A percentile compares a stretch with the other conserved stretches of the same genome.
Conservation (phyloP, 1,139 yeast species). For the Petasospora fabianii region DNA sequence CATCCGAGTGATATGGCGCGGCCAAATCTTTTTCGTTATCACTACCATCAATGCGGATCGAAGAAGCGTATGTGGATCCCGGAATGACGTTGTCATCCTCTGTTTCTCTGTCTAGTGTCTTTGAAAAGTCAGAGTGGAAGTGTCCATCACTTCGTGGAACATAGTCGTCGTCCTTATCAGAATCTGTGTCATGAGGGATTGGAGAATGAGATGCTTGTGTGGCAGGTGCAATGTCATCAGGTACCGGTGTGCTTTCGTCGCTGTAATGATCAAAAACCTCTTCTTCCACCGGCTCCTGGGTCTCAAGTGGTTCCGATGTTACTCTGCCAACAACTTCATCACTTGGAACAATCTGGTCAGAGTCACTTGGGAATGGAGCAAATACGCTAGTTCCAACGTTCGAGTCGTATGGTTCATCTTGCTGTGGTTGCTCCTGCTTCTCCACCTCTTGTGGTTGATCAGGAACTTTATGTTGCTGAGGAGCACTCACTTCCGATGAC, state of each 20-base stretch:
- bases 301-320: too few species aligned
- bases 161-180: slow-evolving; percentile 9
- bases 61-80: too few species aligned
- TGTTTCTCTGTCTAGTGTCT: neutral
- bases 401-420: slow-evolving; percentile 7
- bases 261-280: too few species aligned
- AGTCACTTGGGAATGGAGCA: slow-evolving; percentile 16
- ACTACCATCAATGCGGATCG: too few species aligned
- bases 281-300: too few species aligned
- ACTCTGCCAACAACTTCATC: slow-evolving; percentile 1
- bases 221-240: neutral
- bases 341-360: slow-evolving; percentile 8
- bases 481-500: too few species aligned
- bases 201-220: slow-evolving; percentile 3
- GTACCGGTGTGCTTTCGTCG: too few species aligned
- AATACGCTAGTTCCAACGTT: slow-evolving; percentile 13
- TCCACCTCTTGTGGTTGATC: neutral
- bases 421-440: slow-evolving; percentile 6
- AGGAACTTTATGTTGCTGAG: neutral
- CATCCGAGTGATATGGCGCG: slow-evolving; percentile 10
- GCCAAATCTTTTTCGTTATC: slow-evolving; percentile 13
- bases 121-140: slow-evolving; percentile 1
- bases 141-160: slow-evolving; percentile 7
- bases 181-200: slow-evolving; percentile 5
- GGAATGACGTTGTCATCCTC: too few species aligned